Percentiles rank a stretch among this genome's conserved stretches.
Evolutionary conservation across 108 stramenopile genomes (phyloP).

Genomic region (Nannochloropsis gaditana): DNA sequence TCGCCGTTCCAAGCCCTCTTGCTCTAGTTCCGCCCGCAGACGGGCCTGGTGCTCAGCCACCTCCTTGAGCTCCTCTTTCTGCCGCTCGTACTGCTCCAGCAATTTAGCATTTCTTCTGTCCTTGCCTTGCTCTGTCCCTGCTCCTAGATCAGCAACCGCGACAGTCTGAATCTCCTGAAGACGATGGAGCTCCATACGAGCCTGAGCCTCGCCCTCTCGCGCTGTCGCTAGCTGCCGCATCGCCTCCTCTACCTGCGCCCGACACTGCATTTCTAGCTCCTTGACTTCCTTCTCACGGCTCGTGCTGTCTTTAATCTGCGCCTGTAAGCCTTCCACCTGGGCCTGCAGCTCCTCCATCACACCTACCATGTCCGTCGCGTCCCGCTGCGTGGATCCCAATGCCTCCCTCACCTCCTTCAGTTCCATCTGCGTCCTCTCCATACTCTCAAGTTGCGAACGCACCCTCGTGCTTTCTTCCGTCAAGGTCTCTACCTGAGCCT

Average conservation of each 20-base stretch:
- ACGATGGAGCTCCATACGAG: background rate
- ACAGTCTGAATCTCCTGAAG: background rate
- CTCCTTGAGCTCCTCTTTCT: background rate
- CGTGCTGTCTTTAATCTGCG: too few relatives aligned
- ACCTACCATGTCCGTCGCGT: background rate
- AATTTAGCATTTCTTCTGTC: background rate
- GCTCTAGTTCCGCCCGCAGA: background rate
- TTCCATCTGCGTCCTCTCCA: background rate
- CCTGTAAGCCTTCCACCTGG: background rate
- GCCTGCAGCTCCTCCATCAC: background rate
- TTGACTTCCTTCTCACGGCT: background rate
- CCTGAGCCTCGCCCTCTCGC: background rate
- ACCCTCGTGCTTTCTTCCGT: background rate
- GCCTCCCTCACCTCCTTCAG: background rate
- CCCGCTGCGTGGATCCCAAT: background rate
- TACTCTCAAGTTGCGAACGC: background rate
- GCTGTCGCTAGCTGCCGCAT: background rate
- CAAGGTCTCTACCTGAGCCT: background rate
- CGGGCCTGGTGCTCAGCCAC: background rate
- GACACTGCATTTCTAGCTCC: background rate
- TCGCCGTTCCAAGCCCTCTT: background rate
- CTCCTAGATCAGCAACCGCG: background rate
- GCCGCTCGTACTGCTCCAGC: slow-evolving; percentile 6
- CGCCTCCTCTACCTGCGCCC: background rate
- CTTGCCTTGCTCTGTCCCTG: background rate